Conservation (phyloP, 2,329 filamentous ascomycete species). For the Venturiaceae sp. region DNA sequence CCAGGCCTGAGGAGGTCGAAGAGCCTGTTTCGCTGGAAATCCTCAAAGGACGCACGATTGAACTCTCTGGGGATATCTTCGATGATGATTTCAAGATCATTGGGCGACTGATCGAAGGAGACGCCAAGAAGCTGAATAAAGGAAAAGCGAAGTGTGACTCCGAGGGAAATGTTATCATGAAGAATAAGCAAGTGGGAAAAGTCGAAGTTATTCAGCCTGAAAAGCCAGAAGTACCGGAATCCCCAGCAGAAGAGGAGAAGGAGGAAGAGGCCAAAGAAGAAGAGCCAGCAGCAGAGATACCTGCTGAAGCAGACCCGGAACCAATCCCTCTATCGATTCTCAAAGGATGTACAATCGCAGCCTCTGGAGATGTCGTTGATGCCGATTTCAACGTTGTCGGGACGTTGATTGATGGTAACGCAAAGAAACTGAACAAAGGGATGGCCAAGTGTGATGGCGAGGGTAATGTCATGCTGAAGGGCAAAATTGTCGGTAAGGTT, state of each 20-base stretch:
- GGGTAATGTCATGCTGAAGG: constrained; percentile 34
- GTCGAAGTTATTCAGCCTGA: constrained; percentile 38
- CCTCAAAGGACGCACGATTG: neutral
- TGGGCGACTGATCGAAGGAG: neutral
- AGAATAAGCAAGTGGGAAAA: constrained; percentile 39
- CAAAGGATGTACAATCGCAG: constrained; percentile 47
- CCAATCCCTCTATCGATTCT: constrained; percentile 36
- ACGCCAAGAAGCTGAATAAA: constrained; percentile 1
- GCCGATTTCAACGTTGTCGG: constrained; percentile 19
- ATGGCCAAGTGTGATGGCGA: constrained; percentile 40
- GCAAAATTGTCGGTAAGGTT: neutral
- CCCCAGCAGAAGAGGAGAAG: neutral
- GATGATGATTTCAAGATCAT: neutral
- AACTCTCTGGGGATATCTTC: neutral
- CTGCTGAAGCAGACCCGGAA: constrained; percentile 11
- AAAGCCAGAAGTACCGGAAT: constrained; percentile 31
- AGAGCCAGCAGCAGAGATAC: constrained; percentile 21
- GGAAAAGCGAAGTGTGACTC: neutral
- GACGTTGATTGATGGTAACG: constrained; percentile 1
- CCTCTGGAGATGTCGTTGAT: constrained; percentile 46
- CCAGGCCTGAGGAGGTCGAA: neutral
- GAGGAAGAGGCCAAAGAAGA: neutral
- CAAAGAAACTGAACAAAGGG: constrained; percentile 33
- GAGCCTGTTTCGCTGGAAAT: neutral
- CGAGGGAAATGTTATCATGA: constrained; percentile 16